Evolutionary conservation across 345 rosid species (phyloP).

Genomic region (Camelina sativa): DNA sequence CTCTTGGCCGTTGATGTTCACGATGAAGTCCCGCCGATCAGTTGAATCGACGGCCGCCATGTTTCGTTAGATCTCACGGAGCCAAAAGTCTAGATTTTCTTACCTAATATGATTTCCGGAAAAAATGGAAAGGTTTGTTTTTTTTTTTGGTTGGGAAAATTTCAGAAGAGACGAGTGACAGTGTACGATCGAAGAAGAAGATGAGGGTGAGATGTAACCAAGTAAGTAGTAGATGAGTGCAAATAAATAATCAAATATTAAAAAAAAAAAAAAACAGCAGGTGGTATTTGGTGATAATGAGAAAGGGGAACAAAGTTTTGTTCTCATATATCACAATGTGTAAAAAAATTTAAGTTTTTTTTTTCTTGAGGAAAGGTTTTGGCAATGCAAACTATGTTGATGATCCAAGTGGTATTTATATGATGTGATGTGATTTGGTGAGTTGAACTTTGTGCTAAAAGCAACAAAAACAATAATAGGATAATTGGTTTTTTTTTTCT

Average conservation of each 20-base stretch:
- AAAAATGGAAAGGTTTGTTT: not conserved
- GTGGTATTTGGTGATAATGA: slow-evolving; percentile 15
- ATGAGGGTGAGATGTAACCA: slow-evolving; percentile 12
- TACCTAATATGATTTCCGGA: not conserved
- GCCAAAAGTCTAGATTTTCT: not conserved
- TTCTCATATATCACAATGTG: slow-evolving; percentile 3
- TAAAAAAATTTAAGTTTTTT: not conserved
- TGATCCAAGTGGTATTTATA: slow-evolving; percentile 1
- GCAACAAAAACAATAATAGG: slow-evolving; percentile 28
- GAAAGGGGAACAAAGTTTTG: slow-evolving; percentile 9
- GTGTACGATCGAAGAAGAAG: slow-evolving; percentile 26
- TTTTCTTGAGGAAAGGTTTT: not conserved
- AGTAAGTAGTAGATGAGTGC: slow-evolving; percentile 15
- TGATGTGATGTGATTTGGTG: slow-evolving; percentile 30
- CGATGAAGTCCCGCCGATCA: slow-evolving; percentile 54
- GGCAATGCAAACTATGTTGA: not conserved
- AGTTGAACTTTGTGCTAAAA: slow-evolving; percentile 30
- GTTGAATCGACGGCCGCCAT: slow-evolving; percentile 56
- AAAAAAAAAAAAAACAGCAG: slow-evolving; percentile 14
- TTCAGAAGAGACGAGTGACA: slow-evolving; percentile 19
- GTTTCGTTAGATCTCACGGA: not conserved
- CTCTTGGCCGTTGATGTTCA: slow-evolving; percentile 47
- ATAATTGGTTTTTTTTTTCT: slow-evolving; percentile 5
- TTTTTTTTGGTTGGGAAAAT: not conserved
- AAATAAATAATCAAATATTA: slow-evolving; percentile 6